These are phyloP conservation scores for Pseudogymnoascus sp. DNA, from an alignment of 2,329 filamentous ascomycete genomes.

Conservation along the genomic window DNA sequence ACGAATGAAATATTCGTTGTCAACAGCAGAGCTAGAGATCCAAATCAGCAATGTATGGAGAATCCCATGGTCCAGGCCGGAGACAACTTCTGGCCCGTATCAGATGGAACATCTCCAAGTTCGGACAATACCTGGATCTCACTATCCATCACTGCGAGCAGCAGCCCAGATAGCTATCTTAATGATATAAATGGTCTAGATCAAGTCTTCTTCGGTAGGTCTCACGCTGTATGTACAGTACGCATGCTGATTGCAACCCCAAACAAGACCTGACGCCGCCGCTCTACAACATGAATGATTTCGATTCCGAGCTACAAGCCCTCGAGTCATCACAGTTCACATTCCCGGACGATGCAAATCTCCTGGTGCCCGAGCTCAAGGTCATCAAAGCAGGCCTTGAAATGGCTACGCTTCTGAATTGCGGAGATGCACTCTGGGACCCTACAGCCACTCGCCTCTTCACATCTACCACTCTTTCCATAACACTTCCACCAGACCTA, in stretches of 20 bases:
- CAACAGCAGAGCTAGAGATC: background rate
- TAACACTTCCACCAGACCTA: conserved; percentile 13
- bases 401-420: conserved; percentile 13
- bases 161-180: conserved; percentile 6
- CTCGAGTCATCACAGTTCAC: conserved; percentile 17
- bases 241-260: background rate
- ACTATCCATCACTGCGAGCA: background rate
- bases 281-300: background rate
- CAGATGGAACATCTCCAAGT: conserved; percentile 10
- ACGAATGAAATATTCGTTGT: background rate
- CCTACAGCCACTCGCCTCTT: conserved; percentile 13
- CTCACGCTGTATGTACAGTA: background rate
- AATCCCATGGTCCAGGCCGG: background rate
- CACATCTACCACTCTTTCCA: conserved; percentile 11
- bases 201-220: conserved; percentile 9
- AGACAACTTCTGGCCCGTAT: conserved; percentile 6
- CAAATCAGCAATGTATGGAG: background rate
- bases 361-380: background rate
- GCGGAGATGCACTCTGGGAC: conserved; percentile 12
- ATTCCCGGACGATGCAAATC: conserved; percentile 10
- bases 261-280: background rate
- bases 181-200: conserved; percentile 1
- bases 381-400: conserved; percentile 11
- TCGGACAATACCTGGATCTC: conserved; percentile 9
- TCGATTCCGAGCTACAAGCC: conserved; percentile 14